These are phyloP conservation scores for Claviceps purpurea DNA, from an alignment of 2,329 filamentous ascomycete species.

Conservation along the genomic window DNA sequence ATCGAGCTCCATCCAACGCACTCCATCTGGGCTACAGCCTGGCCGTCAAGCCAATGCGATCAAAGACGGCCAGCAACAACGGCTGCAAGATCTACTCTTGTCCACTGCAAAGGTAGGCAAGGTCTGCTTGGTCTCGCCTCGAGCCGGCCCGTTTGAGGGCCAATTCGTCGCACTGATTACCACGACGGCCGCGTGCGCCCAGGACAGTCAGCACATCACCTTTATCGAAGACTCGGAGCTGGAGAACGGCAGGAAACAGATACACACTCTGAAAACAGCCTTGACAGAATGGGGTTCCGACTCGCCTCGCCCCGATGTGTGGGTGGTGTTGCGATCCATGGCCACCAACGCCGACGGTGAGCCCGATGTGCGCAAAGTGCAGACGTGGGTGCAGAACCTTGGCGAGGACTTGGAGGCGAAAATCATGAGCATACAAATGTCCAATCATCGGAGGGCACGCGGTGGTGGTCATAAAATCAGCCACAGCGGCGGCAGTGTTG, in stretches of 20 bases:
- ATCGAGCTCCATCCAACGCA: not conserved
- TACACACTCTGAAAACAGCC: constrained; percentile 27
- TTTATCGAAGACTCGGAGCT: constrained; percentile 20
- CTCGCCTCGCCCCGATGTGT: constrained; percentile 28
- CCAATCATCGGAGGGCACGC: constrained; percentile 20
- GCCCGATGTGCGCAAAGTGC: constrained; percentile 29
- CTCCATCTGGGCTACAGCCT: not conserved
- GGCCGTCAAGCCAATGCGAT: not conserved
- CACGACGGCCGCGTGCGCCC: constrained; percentile 13
- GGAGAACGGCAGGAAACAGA: constrained; percentile 26
- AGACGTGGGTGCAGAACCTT: constrained; percentile 41
- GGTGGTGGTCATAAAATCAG: not conserved
- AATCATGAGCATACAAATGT: constrained; percentile 31
- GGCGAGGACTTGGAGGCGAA: constrained; percentile 32
- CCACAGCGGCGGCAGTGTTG: not conserved
- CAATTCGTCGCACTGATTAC: constrained; percentile 34
- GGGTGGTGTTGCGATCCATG: constrained; percentile 34
- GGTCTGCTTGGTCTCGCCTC: constrained; percentile 31
- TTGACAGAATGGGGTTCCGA: constrained; percentile 22
- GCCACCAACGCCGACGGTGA: constrained; percentile 26
- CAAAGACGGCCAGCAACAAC: not conserved
- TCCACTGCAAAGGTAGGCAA: constrained; percentile 26
- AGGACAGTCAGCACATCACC: constrained; percentile 16
- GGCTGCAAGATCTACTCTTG: constrained; percentile 25
- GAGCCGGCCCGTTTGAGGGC: constrained; percentile 36